Percentiles rank a stretch among this genome's conserved stretches.
phyloP scores from a whole-genome alignment of 805 yeast genomes.

The Cyberlindnera amylophila region DNA sequence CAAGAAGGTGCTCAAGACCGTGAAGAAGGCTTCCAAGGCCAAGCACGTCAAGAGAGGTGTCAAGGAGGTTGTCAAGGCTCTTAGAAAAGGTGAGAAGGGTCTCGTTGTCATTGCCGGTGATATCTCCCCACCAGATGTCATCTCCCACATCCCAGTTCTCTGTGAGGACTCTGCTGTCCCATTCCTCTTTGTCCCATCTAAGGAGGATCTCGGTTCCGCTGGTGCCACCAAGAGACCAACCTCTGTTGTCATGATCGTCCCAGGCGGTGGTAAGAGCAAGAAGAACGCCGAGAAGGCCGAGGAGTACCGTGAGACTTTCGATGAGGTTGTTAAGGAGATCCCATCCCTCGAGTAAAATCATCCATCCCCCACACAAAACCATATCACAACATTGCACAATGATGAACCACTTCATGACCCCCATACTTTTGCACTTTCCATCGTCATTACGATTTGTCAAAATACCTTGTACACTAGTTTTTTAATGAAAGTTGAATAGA shows the following conservation, averaged over 20 bases:
- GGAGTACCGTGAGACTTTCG: conserved; percentile 88
- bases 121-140: conserved; percentile 94
- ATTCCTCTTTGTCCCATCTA: conserved; percentile 89
- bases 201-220: conserved; percentile 97
- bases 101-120: conserved; percentile 96
- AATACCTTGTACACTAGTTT: conserved; percentile 5
- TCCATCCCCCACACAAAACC: background rate
- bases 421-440: background rate
- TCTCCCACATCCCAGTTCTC: conserved; percentile 94
- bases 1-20: conserved; percentile 91
- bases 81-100: conserved; percentile 98
- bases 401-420: conserved; percentile 6
- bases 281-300: conserved; percentile 64
- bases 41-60: conserved; percentile 99
- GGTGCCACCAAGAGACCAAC: conserved; percentile 99
- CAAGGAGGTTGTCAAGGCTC: conserved; percentile 96
- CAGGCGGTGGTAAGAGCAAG: conserved; percentile 88
- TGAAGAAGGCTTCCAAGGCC: conserved; percentile 96
- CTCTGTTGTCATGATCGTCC: conserved; percentile 94
- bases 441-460: background rate
- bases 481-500: conserved; percentile 1
- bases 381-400: background rate
- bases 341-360: conserved; percentile 26
- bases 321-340: conserved; percentile 92
- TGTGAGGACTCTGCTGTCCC: conserved; percentile 95